These are phyloP conservation scores for Ceratocystis albifundus DNA, from an alignment of 2,329 filamentous ascomycete species.

Conservation along the genomic window DNA sequence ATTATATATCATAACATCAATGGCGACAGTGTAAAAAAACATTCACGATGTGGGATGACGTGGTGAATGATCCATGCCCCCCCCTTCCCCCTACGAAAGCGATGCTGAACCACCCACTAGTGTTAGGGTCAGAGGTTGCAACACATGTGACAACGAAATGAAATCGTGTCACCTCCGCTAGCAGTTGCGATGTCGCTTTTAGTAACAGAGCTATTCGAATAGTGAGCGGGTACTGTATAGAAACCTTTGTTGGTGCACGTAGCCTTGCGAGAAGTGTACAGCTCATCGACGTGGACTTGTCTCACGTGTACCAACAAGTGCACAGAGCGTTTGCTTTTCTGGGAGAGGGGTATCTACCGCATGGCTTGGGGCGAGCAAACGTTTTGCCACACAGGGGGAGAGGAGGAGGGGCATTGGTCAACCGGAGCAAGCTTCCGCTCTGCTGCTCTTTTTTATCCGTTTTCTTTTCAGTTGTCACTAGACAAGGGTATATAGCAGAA, in stretches of 20 bases:
- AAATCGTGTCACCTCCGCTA: no score
- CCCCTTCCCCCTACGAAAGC: no score
- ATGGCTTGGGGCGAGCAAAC: conserved; percentile 3
- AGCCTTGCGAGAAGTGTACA: neutral
- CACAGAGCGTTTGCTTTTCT: neutral
- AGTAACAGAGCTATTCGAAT: neutral
- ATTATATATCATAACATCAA: no score
- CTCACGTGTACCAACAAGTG: neutral
- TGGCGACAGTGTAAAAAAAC: no score
- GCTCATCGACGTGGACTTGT: neutral
- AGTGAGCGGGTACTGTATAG: neutral
- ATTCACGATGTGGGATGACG: no score
- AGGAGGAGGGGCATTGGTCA: neutral
- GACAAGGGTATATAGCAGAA: neutral
- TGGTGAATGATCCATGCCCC: no score
- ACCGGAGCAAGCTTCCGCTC: conserved; percentile 2
- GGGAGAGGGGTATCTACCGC: neutral
- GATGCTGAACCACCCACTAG: no score
- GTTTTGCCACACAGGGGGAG: conserved; percentile 1
- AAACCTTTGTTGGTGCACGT: neutral
- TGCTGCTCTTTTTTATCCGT: neutral
- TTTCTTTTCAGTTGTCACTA: neutral
- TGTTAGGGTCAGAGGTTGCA: no score
- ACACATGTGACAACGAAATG: no score
- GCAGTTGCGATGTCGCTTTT: no score